Evolutionary conservation across 2,329 filamentous ascomycete species (phyloP), one percentile per base, ranked within the genome.

Genomic region (Exophiala dermatitidis): DNA sequence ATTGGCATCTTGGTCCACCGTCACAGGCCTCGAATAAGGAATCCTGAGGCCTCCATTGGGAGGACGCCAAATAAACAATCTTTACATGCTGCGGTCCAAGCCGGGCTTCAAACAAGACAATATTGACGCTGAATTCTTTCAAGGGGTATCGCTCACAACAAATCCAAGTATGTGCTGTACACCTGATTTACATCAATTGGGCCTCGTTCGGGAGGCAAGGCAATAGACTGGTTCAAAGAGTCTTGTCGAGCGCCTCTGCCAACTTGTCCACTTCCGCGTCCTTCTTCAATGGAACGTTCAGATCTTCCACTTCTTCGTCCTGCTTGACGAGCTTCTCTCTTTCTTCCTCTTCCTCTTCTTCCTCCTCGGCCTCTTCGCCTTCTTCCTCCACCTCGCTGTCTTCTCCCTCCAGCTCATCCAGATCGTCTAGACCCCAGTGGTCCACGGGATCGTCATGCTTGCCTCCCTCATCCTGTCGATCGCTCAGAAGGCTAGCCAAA

Each of bases 191-290:
- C 38, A 34, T 19, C 8, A 42, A 38, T 41, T 31, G 9, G 29
- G n/a, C 26, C 41, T 31, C 50, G 12, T 5, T 7, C 3, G 3
- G 7, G 31, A 6, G 9, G 12, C 8, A 32, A 4, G 3, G 31
- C 32, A n/a, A 29, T 6, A 33, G 7, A 45, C 6, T 31, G 29
- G 19, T 19, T 54, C 54, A 55, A 32, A 55, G 51, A 2, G 88
- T 86, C 79, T 90, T 90, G 57, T 79, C 81, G 62, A 97, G 72
- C 65, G 82, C 77, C 67, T 85, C 80, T 10, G 89, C 86, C 65
- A 97, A 74, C 43, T 83, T 83, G 64, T 96, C 90, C 37, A 97
- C 87, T 32, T 86, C 85, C 38, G 86, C 85, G 69, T 90, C 80
- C 59, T 86, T 78, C 70, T 84, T 86, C 73, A 89, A 84, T 40